Evolutionary conservation across 2,329 filamentous ascomycete species (phyloP).

Genomic region (Leptographium wingfieldii): DNA sequence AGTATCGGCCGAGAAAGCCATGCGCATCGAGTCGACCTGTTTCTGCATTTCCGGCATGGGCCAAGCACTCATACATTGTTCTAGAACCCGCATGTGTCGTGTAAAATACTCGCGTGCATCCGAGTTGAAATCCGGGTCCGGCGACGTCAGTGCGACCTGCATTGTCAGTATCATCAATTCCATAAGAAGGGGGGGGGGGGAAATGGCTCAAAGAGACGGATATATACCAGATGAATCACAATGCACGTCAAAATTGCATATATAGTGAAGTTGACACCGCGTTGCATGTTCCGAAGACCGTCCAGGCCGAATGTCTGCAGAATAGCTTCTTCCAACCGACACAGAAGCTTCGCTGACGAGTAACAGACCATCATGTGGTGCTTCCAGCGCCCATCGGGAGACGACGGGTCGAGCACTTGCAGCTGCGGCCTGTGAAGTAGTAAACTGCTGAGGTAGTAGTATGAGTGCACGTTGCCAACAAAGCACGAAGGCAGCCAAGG

Average conservation of each 20-base stretch:
- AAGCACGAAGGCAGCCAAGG: conserved; percentile 82
- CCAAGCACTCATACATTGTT: conserved; percentile 71
- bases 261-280: conserved; percentile 91
- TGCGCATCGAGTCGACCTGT: conserved; percentile 77
- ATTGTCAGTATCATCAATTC: neutral
- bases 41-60: conserved; percentile 81
- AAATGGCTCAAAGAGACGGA: neutral
- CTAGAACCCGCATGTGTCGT: conserved; percentile 85
- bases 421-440: conserved; percentile 82
- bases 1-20: conserved; percentile 81
- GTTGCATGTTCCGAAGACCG: conserved; percentile 81
- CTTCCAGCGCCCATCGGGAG: conserved; percentile 66
- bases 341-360: conserved; percentile 70
- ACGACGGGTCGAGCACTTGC: conserved; percentile 60
- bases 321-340: conserved; percentile 75
- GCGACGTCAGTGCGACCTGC: conserved; percentile 78
- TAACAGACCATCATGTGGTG: conserved; percentile 80
- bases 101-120: conserved; percentile 85
- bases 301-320: conserved; percentile 63
- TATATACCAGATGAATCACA: conserved; percentile 78
- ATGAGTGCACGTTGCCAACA: conserved; percentile 77
- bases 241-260: conserved; percentile 85
- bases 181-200: neutral
- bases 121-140: conserved; percentile 73
- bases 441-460: conserved; percentile 76